A percentile compares a stretch with the other conserved stretches of the same genome.
Evolutionary conservation across 2,329 filamentous ascomycete species (phyloP).

Genomic region (Davidsoniella virescens): DNA sequence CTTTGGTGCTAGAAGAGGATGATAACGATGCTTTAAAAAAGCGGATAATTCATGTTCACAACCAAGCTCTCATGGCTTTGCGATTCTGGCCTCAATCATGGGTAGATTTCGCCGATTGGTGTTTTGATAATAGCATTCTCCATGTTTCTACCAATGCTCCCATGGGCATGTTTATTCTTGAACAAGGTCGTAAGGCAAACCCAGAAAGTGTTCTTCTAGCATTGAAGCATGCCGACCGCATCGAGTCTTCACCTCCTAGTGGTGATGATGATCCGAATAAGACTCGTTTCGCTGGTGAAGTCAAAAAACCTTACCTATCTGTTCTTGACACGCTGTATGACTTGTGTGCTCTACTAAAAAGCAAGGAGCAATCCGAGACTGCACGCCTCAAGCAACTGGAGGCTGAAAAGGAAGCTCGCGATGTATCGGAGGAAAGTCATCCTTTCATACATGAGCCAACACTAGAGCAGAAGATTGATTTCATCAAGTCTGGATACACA

Average conservation of each 20-base stretch:
- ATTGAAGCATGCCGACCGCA: conserved; percentile 73
- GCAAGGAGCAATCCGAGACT: conserved; percentile 42
- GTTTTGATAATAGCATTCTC: conserved; percentile 56
- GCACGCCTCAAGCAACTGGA: conserved; percentile 41
- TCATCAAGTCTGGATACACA: conserved; percentile 49
- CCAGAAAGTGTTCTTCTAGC: conserved; percentile 85
- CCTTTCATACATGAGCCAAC: conserved; percentile 18
- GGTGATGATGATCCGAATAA: conserved; percentile 63
- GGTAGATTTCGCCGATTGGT: conserved; percentile 90
- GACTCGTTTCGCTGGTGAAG: conserved; percentile 58
- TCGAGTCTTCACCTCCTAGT: conserved; percentile 61
- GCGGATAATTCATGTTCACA: conserved; percentile 78
- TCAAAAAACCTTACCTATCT: conserved; percentile 70
- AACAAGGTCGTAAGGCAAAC: conserved; percentile 72
- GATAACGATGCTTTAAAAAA: conserved; percentile 59
- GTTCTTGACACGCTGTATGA: conserved; percentile 79
- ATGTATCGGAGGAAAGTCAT: conserved; percentile 21
- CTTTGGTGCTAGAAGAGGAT: conserved; percentile 69
- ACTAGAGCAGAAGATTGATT: conserved; percentile 44
- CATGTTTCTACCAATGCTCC: conserved; percentile 29
- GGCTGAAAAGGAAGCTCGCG: conserved; percentile 14
- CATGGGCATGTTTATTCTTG: conserved; percentile 57
- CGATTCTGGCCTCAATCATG: conserved; percentile 93
- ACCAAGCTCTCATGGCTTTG: conserved; percentile 81
- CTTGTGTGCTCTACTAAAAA: conserved; percentile 57